These are phyloP conservation scores for Suhomyces taliae DNA, from an alignment of 1,139 yeast genomes.

Conservation along the genomic window DNA sequence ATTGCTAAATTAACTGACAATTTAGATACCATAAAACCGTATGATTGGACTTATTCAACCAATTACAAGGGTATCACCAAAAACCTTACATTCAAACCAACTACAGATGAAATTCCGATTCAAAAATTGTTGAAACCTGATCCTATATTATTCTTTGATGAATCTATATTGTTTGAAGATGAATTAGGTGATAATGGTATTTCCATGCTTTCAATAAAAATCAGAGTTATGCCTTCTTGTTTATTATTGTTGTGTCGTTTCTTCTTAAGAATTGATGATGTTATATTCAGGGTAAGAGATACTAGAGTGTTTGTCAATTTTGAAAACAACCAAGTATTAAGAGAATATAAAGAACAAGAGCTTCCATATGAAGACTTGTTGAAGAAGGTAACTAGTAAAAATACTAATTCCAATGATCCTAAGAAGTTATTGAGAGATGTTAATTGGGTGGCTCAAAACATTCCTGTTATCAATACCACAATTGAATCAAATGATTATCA, in stretches of 20 bases:
- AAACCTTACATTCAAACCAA: constrained; percentile 22
- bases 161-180: constrained; percentile 85
- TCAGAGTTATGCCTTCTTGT: constrained; percentile 87
- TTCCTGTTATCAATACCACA: constrained; percentile 41
- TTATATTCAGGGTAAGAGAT: constrained; percentile 78
- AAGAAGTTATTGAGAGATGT: constrained; percentile 75
- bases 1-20: constrained; percentile 40
- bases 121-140: constrained; percentile 70
- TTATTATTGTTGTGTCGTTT: constrained; percentile 71
- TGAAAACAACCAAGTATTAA: constrained; percentile 57
- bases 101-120: constrained; percentile 56
- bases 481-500: constrained; percentile 14
- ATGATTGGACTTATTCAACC: constrained; percentile 95
- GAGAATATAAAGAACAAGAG: constrained; percentile 81
- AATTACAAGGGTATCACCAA: constrained; percentile 62
- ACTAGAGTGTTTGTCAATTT: constrained; percentile 83
- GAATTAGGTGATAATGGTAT: constrained; percentile 97
- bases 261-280: constrained; percentile 87
- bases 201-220: constrained; percentile 70
- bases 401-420: constrained; percentile 56
- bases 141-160: constrained; percentile 87
- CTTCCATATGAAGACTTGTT: constrained; percentile 60
- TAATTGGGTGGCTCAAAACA: constrained; percentile 71
- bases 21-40: constrained; percentile 59
- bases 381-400: constrained; percentile 34